phyloP scores from a whole-genome alignment of 176 grass and related monocot genomes.

The Phyllostachys edulis region DNA sequence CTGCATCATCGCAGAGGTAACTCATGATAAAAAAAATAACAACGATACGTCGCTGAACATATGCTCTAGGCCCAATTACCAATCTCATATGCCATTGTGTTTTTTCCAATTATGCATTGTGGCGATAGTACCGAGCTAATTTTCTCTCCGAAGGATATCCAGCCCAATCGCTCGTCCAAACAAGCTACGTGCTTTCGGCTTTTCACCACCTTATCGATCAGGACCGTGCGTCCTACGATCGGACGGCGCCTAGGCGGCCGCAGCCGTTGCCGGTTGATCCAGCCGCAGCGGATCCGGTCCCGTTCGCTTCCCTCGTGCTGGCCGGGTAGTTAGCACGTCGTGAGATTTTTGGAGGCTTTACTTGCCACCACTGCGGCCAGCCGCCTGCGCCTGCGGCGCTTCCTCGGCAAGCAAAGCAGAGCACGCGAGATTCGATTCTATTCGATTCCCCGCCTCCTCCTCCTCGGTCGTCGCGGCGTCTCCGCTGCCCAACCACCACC shows the following conservation, averaged over 20 bases:
- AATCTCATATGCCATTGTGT: no score
- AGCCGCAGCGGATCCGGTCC: not conserved
- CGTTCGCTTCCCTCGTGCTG: not conserved
- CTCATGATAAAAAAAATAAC: no score
- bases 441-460: not conserved
- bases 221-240: not conserved
- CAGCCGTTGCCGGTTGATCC: not conserved
- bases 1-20: no score
- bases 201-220: not conserved
- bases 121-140: no score
- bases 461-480: not conserved
- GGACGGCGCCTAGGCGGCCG: not conserved
- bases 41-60: no score
- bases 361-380: not conserved
- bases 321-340: slow-evolving; percentile 29
- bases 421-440: slow-evolving; percentile 48
- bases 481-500: not conserved
- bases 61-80: no score
- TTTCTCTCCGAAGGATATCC: no score
- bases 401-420: slow-evolving; percentile 16
- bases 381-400: slow-evolving; percentile 12
- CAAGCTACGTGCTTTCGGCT: not conserved
- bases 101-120: no score
- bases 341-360: not conserved
- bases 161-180: no score